These are phyloP conservation scores for Colletotrichum aenigma DNA, from an alignment of 2,329 filamentous ascomycete genomes.

Conservation along the genomic window DNA sequence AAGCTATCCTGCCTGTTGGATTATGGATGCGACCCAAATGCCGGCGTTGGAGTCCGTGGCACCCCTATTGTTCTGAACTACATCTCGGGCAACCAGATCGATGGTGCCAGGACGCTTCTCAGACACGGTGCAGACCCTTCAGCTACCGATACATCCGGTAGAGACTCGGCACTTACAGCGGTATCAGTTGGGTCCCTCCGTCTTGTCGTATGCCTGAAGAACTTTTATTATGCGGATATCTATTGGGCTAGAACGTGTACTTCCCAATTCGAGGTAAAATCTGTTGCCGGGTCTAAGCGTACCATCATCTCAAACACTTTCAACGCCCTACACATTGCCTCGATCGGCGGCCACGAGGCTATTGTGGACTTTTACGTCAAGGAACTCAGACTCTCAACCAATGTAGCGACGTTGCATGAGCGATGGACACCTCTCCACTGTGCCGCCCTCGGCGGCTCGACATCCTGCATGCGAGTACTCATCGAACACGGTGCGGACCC, in stretches of 20 bases:
- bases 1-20: background rate
- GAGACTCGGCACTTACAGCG: background rate
- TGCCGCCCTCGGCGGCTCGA: background rate
- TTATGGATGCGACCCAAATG: background rate
- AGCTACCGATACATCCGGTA: background rate
- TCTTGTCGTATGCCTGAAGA: background rate
- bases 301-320: background rate
- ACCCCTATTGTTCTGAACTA: background rate
- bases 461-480: background rate
- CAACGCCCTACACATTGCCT: background rate
- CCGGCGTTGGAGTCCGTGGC: background rate
- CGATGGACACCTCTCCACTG: slow-evolving; percentile 1
- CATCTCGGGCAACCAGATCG: background rate
- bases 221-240: background rate
- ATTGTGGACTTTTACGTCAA: background rate
- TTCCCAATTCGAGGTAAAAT: background rate
- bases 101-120: background rate
- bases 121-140: background rate
- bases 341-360: background rate
- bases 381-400: background rate
- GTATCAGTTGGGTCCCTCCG: background rate
- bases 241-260: background rate
- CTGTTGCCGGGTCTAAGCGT: background rate
- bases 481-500: slow-evolving; percentile 1
- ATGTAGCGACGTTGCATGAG: background rate